Percentiles rank a stretch among this genome's conserved stretches.
Conservation (phyloP, 2,329 filamentous ascomycete species). For the Xylariaceae sp. region DNA sequence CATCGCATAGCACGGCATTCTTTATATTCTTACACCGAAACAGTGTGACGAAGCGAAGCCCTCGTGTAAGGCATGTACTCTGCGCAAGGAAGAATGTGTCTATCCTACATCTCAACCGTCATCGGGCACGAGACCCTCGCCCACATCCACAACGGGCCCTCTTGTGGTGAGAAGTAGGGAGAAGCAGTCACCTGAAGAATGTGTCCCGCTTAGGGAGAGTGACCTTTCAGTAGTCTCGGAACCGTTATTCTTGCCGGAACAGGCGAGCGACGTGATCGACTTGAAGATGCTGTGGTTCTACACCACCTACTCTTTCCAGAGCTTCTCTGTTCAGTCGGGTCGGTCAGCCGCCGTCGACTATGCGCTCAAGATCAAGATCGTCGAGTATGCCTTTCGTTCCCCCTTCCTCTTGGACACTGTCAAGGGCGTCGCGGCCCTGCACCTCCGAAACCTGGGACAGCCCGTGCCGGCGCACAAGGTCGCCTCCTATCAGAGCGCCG, state of each 20-base stretch:
- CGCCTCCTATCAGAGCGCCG: slow-evolving; percentile 41
- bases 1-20: background rate
- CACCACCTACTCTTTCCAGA: slow-evolving; percentile 39
- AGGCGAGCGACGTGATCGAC: slow-evolving; percentile 35
- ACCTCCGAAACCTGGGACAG: slow-evolving; percentile 40
- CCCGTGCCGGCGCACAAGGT: slow-evolving; percentile 36
- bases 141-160: background rate
- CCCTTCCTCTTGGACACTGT: slow-evolving; percentile 51
- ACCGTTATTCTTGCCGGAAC: slow-evolving; percentile 33
- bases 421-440: slow-evolving; percentile 46
- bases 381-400: slow-evolving; percentile 46
- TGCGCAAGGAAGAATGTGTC: slow-evolving; percentile 43
- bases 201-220: background rate
- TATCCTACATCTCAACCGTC: slow-evolving; percentile 32
- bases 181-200: slow-evolving; percentile 2
- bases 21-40: background rate
- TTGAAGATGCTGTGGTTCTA: slow-evolving; percentile 55
- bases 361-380: slow-evolving; percentile 42
- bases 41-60: slow-evolving; percentile 49
- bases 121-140: slow-evolving; percentile 1
- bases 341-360: slow-evolving; percentile 34
- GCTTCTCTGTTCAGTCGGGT: slow-evolving; percentile 40
- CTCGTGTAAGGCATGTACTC: slow-evolving; percentile 43
- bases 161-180: slow-evolving; percentile 4
- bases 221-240: slow-evolving; percentile 26